Percentiles rank a stretch among this genome's conserved stretches.
Evolutionary conservation across 805 yeast species (phyloP).

Genomic region (Brettanomyces sp.): DNA sequence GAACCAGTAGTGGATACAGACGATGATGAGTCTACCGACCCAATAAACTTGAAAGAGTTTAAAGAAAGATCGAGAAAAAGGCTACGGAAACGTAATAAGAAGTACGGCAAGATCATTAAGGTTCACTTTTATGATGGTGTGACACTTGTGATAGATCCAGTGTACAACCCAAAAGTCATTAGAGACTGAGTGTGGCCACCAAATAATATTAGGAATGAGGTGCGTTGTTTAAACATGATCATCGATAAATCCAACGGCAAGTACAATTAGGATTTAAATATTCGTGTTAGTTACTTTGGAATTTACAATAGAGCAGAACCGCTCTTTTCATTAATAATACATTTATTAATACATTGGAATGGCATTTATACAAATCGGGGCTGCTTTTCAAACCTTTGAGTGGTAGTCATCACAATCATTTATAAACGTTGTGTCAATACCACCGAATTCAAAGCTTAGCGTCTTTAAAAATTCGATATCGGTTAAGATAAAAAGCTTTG

Average conservation of each 20-base stretch:
- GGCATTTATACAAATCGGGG: too few relatives aligned
- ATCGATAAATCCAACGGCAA: too few relatives aligned
- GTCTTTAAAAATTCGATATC: conserved; percentile 17
- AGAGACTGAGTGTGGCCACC: not conserved
- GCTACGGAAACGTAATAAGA: conserved; percentile 10
- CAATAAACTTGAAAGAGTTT: not conserved
- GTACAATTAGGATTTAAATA: too few relatives aligned
- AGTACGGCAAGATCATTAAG: conserved; percentile 29
- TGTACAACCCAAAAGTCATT: conserved; percentile 15
- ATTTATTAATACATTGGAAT: too few relatives aligned
- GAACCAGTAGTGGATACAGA: not conserved
- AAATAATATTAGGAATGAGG: too few relatives aligned
- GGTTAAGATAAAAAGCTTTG: conserved; percentile 9
- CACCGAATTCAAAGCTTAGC: conserved; percentile 13
- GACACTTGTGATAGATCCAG: conserved; percentile 32
- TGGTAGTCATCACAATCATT: not conserved
- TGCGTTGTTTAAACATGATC: too few relatives aligned
- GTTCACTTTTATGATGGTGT: conserved; percentile 30
- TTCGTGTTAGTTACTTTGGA: too few relatives aligned
- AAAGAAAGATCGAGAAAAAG: not conserved
- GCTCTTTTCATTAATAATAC: too few relatives aligned
- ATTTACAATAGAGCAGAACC: too few relatives aligned
- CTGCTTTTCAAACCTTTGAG: not conserved
- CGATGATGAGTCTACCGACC: conserved; percentile 5
- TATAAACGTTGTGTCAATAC: conserved; percentile 9